Conservation (phyloP, 2,329 filamentous ascomycete species). For the Byssothecium circinans region DNA sequence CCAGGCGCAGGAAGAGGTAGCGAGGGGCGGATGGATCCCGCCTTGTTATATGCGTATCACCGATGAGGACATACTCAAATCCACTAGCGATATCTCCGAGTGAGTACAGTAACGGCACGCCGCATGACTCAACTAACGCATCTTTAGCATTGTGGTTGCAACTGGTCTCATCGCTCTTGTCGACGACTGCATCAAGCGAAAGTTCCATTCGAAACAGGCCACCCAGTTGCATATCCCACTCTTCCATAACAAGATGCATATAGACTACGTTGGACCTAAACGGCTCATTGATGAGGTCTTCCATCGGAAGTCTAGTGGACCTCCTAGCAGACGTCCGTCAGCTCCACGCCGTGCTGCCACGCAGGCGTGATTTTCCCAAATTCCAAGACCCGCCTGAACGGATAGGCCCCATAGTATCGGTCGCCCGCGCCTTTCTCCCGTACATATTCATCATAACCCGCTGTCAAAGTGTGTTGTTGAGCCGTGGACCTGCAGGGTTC, state of each 20-base stretch:
- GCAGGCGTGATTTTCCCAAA: slow-evolving; percentile 7
- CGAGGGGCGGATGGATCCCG: slow-evolving; percentile 84
- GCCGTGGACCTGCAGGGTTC: slow-evolving; percentile 14
- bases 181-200: slow-evolving; percentile 85
- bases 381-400: slow-evolving; percentile 13
- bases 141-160: slow-evolving; percentile 76
- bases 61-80: slow-evolving; percentile 69
- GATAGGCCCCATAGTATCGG: slow-evolving; percentile 17
- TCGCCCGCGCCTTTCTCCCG: slow-evolving; percentile 21
- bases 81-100: slow-evolving; percentile 82
- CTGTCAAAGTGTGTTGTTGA: slow-evolving; percentile 29
- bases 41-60: slow-evolving; percentile 90
- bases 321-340: slow-evolving; percentile 29
- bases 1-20: slow-evolving; percentile 71
- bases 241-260: slow-evolving; percentile 55
- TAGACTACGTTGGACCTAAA: slow-evolving; percentile 65
- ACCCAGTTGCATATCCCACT: slow-evolving; percentile 57
- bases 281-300: slow-evolving; percentile 66
- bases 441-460: slow-evolving; percentile 23
- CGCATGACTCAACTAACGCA: slow-evolving; percentile 19
- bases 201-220: slow-evolving; percentile 64
- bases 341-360: slow-evolving; percentile 27
- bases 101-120: slow-evolving; percentile 53
- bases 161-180: slow-evolving; percentile 88
- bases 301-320: slow-evolving; percentile 46